These are phyloP conservation scores for Trichoderma sp. DNA, from an alignment of 2,329 filamentous ascomycete species.

Conservation along the genomic window DNA sequence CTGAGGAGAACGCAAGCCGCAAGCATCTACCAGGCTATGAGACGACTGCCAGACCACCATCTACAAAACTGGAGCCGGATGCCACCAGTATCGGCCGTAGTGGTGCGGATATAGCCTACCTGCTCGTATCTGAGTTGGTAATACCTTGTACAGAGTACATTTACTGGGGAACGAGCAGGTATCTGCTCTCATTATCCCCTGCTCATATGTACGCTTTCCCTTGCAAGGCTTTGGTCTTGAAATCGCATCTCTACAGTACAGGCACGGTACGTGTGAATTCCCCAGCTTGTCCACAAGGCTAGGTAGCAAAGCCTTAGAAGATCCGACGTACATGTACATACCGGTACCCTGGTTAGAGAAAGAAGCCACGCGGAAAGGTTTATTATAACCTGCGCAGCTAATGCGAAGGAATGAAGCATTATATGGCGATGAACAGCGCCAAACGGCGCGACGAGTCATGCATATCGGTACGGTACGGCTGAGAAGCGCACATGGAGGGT, in stretches of 20 bases:
- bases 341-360: not conserved
- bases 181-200: not conserved
- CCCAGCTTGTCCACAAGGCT: not conserved
- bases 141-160: not conserved
- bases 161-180: not conserved
- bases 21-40: not conserved
- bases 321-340: not conserved
- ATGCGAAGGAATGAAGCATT: not conserved
- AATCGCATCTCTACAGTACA: not conserved
- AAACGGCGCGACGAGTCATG: not conserved
- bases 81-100: not conserved
- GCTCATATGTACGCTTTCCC: not conserved
- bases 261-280: not conserved
- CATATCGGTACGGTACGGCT: not conserved
- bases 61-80: not conserved
- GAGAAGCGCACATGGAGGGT: not conserved
- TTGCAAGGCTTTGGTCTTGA: not conserved
- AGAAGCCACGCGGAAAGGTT: not conserved
- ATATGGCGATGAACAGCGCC: not conserved
- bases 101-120: not conserved
- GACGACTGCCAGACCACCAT: not conserved
- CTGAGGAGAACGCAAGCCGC: not conserved
- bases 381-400: not conserved
- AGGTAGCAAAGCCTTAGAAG: not conserved
- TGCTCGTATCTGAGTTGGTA: not conserved